Evolutionary conservation across 108 stramenopile genomes (phyloP).

Genomic region (Fistulifera solaris): DNA sequence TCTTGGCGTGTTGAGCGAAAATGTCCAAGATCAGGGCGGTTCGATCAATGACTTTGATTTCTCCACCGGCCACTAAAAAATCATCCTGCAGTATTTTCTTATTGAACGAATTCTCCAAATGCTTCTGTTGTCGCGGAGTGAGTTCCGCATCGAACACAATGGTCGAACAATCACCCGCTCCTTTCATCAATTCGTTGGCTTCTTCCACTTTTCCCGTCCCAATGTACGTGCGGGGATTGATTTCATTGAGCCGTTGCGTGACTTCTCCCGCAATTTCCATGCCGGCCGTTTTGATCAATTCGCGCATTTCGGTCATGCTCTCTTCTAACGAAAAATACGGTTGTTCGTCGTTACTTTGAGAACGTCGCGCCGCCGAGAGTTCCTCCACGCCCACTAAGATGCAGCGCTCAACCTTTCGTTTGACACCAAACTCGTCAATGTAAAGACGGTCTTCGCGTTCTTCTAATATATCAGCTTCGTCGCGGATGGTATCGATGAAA

Average conservation of each 20-base stretch:
- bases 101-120: slow-evolving; percentile 75
- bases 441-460: slow-evolving; percentile 80
- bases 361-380: slow-evolving; percentile 31
- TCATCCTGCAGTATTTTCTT: slow-evolving; percentile 67
- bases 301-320: slow-evolving; percentile 88
- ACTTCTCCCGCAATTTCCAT: slow-evolving; percentile 63
- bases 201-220: slow-evolving; percentile 76
- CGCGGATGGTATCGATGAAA: slow-evolving; percentile 11
- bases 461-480: slow-evolving; percentile 58
- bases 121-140: slow-evolving; percentile 88
- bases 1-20: slow-evolving; percentile 92
- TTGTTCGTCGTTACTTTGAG: slow-evolving; percentile 16
- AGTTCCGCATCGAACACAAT: slow-evolving; percentile 95
- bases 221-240: slow-evolving; percentile 90
- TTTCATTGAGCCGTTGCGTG: slow-evolving; percentile 80
- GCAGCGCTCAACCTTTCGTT: slow-evolving; percentile 50
- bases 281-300: slow-evolving; percentile 88
- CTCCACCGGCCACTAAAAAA: slow-evolving; percentile 45
- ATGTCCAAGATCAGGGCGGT: slow-evolving; percentile 95
- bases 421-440: slow-evolving; percentile 34
- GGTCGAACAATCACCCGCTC: slow-evolving; percentile 41
- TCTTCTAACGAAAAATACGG: slow-evolving; percentile 79
- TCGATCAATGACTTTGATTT: slow-evolving; percentile 90
- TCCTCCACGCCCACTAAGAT: slow-evolving; percentile 80
- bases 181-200: slow-evolving; percentile 45